A percentile compares a stretch with the other conserved stretches of the same genome.
phyloP scores from a whole-genome alignment of 352 stramenopile genomes.

The Pythium phragmiticola region DNA sequence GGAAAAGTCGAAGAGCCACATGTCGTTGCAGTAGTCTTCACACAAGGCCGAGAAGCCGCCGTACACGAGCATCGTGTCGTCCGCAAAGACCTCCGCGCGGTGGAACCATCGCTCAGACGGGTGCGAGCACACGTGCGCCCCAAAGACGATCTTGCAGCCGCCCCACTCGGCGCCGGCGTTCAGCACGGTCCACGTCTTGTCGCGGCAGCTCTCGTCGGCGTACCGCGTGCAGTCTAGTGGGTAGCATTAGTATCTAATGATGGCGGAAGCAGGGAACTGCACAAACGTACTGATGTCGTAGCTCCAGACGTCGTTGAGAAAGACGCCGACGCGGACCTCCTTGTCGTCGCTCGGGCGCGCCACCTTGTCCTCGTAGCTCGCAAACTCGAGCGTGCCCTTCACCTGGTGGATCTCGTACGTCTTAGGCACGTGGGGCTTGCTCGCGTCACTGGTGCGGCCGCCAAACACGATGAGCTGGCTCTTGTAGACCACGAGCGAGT shows the following conservation, averaged over 20 bases:
- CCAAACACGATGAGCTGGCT: constrained; percentile 91
- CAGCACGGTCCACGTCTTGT: constrained; percentile 84
- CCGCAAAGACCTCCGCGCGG: constrained; percentile 83
- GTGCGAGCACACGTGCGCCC: constrained; percentile 85
- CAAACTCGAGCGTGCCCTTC: constrained; percentile 83
- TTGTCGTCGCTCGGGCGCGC: constrained; percentile 38
- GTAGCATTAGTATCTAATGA: neutral
- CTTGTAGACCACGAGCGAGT: constrained; percentile 87
- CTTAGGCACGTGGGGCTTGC: constrained; percentile 85
- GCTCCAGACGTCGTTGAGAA: constrained; percentile 96
- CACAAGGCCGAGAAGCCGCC: constrained; percentile 92
- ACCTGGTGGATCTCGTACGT: constrained; percentile 87
- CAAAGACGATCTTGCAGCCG: constrained; percentile 87
- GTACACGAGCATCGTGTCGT: constrained; percentile 92
- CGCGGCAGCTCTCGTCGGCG: constrained; percentile 78
- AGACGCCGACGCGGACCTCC: constrained; percentile 80
- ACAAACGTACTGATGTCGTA: constrained; percentile 86
- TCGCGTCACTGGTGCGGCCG: constrained; percentile 89
- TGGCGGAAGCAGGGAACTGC: no score
- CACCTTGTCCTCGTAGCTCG: constrained; percentile 88
- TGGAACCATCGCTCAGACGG: constrained; percentile 90
- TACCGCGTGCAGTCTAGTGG: constrained; percentile 77
- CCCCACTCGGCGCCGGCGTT: constrained; percentile 88
- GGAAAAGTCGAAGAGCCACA: constrained; percentile 93
- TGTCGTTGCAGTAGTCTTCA: constrained; percentile 95